Base-by-base conservation (phyloP, 345 rosid genomes). In the Trapa bicornis region DNA sequence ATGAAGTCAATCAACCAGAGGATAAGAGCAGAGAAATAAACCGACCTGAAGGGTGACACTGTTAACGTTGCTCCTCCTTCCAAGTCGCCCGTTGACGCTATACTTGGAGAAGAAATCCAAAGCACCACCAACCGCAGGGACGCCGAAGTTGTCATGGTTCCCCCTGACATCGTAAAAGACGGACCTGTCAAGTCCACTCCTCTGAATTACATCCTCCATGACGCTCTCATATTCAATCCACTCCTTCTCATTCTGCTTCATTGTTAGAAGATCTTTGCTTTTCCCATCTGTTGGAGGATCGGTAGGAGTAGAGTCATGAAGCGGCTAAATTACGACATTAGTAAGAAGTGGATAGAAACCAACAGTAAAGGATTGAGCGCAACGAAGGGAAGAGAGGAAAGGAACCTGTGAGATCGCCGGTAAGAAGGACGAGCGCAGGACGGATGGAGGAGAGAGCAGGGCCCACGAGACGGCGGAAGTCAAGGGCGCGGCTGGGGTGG, bases 321-420 rank as follows among this genome's bases (percentile, higher is more conserved):
- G 5, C 11, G 7, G 33, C 37, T 32, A 32, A 58, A 10, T 1
- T 4, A 32, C 37, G 63, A 58, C 38, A 38, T 13, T 3, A 58
- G 22, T 29, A 1, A 15, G 22, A 15, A 50, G 56, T 11, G 48
- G 48, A 13, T 17, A 38, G 50, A 56, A 35, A 10, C 63, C 61
- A 64, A 58, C 29, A 0, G n/a, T 4, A n/a, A 6, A 8, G 37
- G 32, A 63, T 1, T 4, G 5, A 47, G 17, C 22, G 39, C 6
- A 11, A 1, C 8, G n/a, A 48, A 37, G 33, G 8, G 22, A 10
- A 37, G 17, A 33, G 13, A 37, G 35, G 54, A 47, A 29, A 7
- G 17, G 35, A 38, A 89, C 98, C 98, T 71, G 97, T 87, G 79
- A 94, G 99, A 76, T 94, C 99, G 60, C 99, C 97, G 56, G 92